A percentile compares a stretch with the other conserved stretches of the same genome.
phyloP scores from a whole-genome alignment of 2,329 filamentous ascomycete genomes.

The Ramichloridium luteum region DNA sequence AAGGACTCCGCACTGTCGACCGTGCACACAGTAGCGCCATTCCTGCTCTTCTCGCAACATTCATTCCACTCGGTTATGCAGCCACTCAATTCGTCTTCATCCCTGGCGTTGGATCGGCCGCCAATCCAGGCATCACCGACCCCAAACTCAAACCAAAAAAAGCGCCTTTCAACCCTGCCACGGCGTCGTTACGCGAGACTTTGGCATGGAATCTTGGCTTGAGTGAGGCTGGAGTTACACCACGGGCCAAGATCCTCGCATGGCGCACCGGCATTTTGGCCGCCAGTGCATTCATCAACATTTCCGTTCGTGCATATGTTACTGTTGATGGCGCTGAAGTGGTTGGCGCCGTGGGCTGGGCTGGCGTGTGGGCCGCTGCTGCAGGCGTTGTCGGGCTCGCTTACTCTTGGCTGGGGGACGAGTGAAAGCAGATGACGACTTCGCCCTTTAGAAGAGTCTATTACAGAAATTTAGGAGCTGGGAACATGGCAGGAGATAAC shows the following conservation, averaged over 20 bases:
- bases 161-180: slow-evolving; percentile 50
- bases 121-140: slow-evolving; percentile 18
- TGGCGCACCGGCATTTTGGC: slow-evolving; percentile 42
- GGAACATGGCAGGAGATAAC: too few species aligned
- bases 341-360: slow-evolving; percentile 59
- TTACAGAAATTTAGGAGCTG: too few species aligned
- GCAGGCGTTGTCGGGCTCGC: slow-evolving; percentile 47
- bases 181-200: slow-evolving; percentile 56
- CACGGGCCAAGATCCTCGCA: slow-evolving; percentile 49
- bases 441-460: not conserved
- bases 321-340: slow-evolving; percentile 59
- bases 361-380: slow-evolving; percentile 60
- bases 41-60: slow-evolving; percentile 34
- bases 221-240: slow-evolving; percentile 50
- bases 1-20: slow-evolving; percentile 55
- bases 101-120: slow-evolving; percentile 41
- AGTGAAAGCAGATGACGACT: too few species aligned
- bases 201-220: slow-evolving; percentile 54
- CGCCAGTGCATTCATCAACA: slow-evolving; percentile 37
- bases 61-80: slow-evolving; percentile 59
- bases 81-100: slow-evolving; percentile 68
- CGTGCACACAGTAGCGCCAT: slow-evolving; percentile 52
- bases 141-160: slow-evolving; percentile 26
- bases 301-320: slow-evolving; percentile 51
- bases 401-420: slow-evolving; percentile 40